phyloP scores from a whole-genome alignment of 805 yeast species.

The Lipomyces orientalis region DNA sequence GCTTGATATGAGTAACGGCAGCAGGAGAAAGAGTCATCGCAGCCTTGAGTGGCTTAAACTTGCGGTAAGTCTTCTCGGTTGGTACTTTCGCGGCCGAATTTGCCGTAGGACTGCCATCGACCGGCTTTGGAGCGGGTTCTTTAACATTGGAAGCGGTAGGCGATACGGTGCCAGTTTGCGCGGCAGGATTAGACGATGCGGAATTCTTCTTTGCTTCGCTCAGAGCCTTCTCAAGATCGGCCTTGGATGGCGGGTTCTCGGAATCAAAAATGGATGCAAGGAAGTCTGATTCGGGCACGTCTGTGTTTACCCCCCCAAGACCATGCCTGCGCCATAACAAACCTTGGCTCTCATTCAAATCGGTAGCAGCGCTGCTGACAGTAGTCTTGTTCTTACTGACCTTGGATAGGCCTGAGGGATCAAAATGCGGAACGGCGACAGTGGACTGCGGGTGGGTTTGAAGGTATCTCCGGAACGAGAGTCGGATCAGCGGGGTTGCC shows the following conservation, averaged over 20 bases:
- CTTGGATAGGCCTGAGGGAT: conserved; percentile 10
- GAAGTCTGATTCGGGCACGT: conserved; percentile 28
- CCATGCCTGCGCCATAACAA: conserved; percentile 31
- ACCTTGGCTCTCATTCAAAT: not conserved
- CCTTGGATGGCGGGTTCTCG: conserved; percentile 35
- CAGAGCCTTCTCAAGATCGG: conserved; percentile 28
- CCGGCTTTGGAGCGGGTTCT: not conserved
- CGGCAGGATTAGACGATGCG: conserved; percentile 2
- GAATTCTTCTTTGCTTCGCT: conserved; percentile 14
- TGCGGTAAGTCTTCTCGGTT: conserved; percentile 51
- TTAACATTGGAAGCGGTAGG: conserved; percentile 40
- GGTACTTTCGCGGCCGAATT: not conserved
- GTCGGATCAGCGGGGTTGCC: not conserved
- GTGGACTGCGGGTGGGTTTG: conserved; percentile 15
- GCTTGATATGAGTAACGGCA: conserved; percentile 74
- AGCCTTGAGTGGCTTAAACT: conserved; percentile 85
- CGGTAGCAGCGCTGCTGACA: not conserved
- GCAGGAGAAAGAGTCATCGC: conserved; percentile 77
- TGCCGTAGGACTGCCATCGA: conserved; percentile 40
- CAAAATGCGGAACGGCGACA: conserved; percentile 17
- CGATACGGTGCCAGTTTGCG: conserved; percentile 36
- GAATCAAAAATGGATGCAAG: conserved; percentile 32
- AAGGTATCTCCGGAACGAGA: conserved; percentile 10
- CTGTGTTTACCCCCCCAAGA: conserved; percentile 10
- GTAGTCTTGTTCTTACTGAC: not conserved